phyloP scores from a whole-genome alignment of 257 asterid species.

The Solanum paucissectum region DNA sequence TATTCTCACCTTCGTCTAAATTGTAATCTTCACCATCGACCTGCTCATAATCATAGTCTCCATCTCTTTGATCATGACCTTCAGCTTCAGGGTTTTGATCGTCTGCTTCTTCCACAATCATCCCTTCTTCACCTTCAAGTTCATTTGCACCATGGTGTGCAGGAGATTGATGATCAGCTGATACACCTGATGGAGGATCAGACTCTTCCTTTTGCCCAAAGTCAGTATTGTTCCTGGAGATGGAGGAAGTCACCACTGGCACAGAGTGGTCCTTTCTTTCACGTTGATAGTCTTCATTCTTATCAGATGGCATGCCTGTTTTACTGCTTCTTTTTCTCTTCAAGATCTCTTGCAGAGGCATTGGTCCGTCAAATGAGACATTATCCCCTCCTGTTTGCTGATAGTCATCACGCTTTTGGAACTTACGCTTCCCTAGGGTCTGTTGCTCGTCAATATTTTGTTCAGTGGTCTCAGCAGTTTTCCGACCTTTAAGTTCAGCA shows the following conservation, averaged over 20 bases:
- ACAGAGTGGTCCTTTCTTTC: slow-evolving; percentile 6
- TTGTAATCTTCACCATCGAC: slow-evolving; percentile 47
- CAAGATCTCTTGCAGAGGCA: slow-evolving; percentile 78
- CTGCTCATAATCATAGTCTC: slow-evolving; percentile 49
- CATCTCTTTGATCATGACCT: slow-evolving; percentile 41
- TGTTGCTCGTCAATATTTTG: slow-evolving; percentile 26
- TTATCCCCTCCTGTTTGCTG: slow-evolving; percentile 24
- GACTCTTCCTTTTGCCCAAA: slow-evolving; percentile 10
- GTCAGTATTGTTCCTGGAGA: slow-evolving; percentile 1
- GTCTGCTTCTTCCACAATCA: slow-evolving; percentile 22
- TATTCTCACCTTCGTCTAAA: slow-evolving; percentile 55
- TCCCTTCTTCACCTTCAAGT: slow-evolving; percentile 41
- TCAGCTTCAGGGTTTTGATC: slow-evolving; percentile 38
- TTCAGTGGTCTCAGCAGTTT: slow-evolving; percentile 27
- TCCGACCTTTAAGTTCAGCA: slow-evolving; percentile 57
- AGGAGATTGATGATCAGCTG: background rate
- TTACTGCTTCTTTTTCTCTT: slow-evolving; percentile 61
- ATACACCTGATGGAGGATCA: slow-evolving; percentile 12
- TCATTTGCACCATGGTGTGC: slow-evolving; percentile 6
- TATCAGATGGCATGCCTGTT: slow-evolving; percentile 6
- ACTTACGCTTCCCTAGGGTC: slow-evolving; percentile 64
- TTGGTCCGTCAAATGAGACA: slow-evolving; percentile 81
- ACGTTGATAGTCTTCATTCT: slow-evolving; percentile 10
- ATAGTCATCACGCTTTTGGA: slow-evolving; percentile 20
- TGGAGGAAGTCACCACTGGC: background rate